These are phyloP conservation scores for Ustilago tritici DNA, from an alignment of 1,284 basidiomycete genomes.

Conservation along the genomic window DNA sequence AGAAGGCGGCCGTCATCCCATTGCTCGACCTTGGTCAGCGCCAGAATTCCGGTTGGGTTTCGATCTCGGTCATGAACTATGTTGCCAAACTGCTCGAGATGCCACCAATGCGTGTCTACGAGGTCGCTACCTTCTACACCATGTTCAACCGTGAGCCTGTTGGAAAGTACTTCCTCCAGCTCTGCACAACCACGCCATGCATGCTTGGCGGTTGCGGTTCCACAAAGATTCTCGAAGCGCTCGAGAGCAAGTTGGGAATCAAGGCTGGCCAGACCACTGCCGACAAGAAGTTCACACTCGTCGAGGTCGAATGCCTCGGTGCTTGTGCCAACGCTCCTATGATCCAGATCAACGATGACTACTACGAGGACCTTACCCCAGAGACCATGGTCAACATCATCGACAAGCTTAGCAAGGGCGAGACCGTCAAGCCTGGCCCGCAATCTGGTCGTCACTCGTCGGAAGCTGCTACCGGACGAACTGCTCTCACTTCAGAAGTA, in stretches of 20 bases:
- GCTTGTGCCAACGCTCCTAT: constrained; percentile 99
- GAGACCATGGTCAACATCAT: constrained; percentile 88
- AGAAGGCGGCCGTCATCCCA: constrained; percentile 93
- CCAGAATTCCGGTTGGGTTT: constrained; percentile 99
- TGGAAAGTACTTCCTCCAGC: constrained; percentile 93
- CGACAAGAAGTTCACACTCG: constrained; percentile 95
- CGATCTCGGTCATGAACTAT: constrained; percentile 98
- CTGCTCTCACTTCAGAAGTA: constrained; percentile 84
- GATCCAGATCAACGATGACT: constrained; percentile 96
- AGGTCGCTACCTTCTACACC: constrained; percentile 99
- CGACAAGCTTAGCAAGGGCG: constrained; percentile 84
- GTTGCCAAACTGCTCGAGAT: constrained; percentile 88
- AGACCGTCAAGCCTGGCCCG: constrained; percentile 90
- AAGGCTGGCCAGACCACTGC: constrained; percentile 90
- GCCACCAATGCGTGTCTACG: constrained; percentile 98
- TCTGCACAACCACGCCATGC: constrained; percentile 99
- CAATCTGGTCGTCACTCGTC: constrained; percentile 86
- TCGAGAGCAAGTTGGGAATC: constrained; percentile 84
- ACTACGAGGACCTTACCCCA: constrained; percentile 97
- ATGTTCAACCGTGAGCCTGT: constrained; percentile 90
- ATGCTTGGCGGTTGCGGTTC: constrained; percentile 89
- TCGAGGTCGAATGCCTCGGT: constrained; percentile 96
- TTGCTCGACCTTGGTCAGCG: constrained; percentile 95
- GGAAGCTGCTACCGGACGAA: constrained; percentile 82
- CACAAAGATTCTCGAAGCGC: constrained; percentile 86